These are phyloP conservation scores for Stylosanthes scabra DNA, from an alignment of 331 rosid species.

Conservation along the genomic window DNA sequence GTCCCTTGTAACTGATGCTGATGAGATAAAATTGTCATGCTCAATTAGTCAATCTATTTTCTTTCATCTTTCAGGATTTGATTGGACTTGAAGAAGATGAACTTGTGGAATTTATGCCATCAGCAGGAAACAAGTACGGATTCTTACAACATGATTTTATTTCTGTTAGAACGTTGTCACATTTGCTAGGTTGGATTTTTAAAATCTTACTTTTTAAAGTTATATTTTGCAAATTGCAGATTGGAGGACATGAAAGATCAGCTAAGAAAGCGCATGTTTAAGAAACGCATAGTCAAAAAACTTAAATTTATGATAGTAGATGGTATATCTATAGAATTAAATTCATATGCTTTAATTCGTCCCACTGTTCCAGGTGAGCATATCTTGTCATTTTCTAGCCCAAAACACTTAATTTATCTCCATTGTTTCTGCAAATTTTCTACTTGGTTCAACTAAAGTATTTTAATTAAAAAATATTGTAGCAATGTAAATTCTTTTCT, in stretches of 20 bases:
- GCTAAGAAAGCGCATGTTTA: conserved; percentile 89
- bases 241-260: conserved; percentile 90
- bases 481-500: conserved; percentile 31
- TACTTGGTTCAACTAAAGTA: conserved; percentile 13
- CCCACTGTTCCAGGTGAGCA: conserved; percentile 77
- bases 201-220: conserved; percentile 3
- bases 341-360: conserved; percentile 86
- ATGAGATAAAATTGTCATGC: conserved; percentile 31
- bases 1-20: conserved; percentile 34
- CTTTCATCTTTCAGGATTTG: conserved; percentile 83
- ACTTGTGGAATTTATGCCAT: conserved; percentile 65
- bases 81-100: conserved; percentile 76
- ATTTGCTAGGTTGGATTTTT: conserved; percentile 15
- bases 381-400: conserved; percentile 31
- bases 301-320: conserved; percentile 65
- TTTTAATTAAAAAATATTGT: not conserved
- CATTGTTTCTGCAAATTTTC: conserved; percentile 30
- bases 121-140: conserved; percentile 61
- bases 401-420: conserved; percentile 25
- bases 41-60: conserved; percentile 19
- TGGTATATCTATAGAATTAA: conserved; percentile 77
- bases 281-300: conserved; percentile 73
- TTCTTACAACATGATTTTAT: conserved; percentile 15
- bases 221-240: conserved; percentile 52
- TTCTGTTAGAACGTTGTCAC: conserved; percentile 3